Evolutionary conservation across 2,329 filamentous ascomycete genomes (phyloP), one percentile per base, ranked within the genome.

Genomic region (Colletotrichum cereale): DNA sequence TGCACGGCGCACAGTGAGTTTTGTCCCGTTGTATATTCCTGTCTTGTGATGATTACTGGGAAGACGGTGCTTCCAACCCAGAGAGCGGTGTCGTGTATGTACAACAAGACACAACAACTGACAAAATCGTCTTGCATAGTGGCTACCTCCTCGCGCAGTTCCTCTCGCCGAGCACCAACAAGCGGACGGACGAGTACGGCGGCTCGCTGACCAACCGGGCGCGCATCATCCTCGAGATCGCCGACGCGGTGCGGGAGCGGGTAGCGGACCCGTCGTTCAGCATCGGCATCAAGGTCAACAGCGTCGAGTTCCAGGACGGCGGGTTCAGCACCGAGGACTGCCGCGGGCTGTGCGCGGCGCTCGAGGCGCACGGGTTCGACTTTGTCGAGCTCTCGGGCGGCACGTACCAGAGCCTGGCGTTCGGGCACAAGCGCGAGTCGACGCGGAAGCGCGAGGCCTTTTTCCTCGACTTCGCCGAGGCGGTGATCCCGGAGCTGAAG

Each of bases 361-460:
- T 89, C 6, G 86, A 89, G 75, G 75, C 80, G 29, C 82, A 85
- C 72, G 78, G 77, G 10, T 85, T 90, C 47, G 84, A 89, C 77
- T 88, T 89, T 75, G 86, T 91, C 7, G 89, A 91, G 79, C 81
- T 91, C 0, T 86, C 83, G 0, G 89, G 89, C 16, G 89, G 89
- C 10, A 91, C 88, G 0, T 90, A 90, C 75, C 85, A 91, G 78
- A 78, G 81, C 24, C 76, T 87, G 0, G 87, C 83, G 0, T 88
- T 89, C 73, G 75, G 74, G 2, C 86, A 89, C 76, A 82, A 85
- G 78, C 81, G 84, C 60, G 88, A 90, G 53, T 86, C 83, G 21
- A 90, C 87, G 6, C 83, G 82, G 78, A 85, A 86, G 79, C 81
- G 87, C 5, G 88, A 90, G 75, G 84, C 86, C 1, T 90, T 89